Conservation (phyloP, 1,284 basidiomycete species). For the Trametes pubescens region DNA sequence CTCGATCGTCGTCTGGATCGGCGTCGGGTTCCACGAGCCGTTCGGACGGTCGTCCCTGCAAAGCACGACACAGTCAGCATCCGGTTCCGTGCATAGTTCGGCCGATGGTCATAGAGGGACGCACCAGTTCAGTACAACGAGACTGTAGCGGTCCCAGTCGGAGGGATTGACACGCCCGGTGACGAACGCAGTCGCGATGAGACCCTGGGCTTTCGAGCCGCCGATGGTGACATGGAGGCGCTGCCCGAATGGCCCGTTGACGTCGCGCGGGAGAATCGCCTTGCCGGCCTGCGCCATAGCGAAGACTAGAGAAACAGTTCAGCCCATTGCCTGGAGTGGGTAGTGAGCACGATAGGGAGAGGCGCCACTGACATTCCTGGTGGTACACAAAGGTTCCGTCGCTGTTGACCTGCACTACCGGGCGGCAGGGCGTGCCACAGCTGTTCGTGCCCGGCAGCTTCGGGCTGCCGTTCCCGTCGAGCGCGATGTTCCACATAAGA, state of each 20-base stretch:
- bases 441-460: slow-evolving; percentile 70
- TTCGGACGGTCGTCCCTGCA: slow-evolving; percentile 57
- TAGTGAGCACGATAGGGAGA: background rate
- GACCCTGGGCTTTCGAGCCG: slow-evolving; percentile 61
- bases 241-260: slow-evolving; percentile 70
- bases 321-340: no score
- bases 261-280: slow-evolving; percentile 71
- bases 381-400: slow-evolving; percentile 69
- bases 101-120: slow-evolving; percentile 7
- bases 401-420: slow-evolving; percentile 69
- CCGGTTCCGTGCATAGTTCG: no score
- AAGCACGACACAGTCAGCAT: slow-evolving; percentile 1
- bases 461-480: slow-evolving; percentile 68
- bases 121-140: slow-evolving; percentile 70
- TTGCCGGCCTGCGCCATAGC: slow-evolving; percentile 78
- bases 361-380: slow-evolving; percentile 66
- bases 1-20: slow-evolving; percentile 69
- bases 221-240: slow-evolving; percentile 70
- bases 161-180: slow-evolving; percentile 60
- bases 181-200: slow-evolving; percentile 69
- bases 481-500: slow-evolving; percentile 79
- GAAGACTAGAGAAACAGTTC: slow-evolving; percentile 55
- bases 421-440: slow-evolving; percentile 69
- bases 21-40: slow-evolving; percentile 64
- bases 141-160: slow-evolving; percentile 69